These are phyloP conservation scores for Neopestalotiopsis rosae DNA, from an alignment of 2,329 filamentous ascomycete species.

Conservation along the genomic window DNA sequence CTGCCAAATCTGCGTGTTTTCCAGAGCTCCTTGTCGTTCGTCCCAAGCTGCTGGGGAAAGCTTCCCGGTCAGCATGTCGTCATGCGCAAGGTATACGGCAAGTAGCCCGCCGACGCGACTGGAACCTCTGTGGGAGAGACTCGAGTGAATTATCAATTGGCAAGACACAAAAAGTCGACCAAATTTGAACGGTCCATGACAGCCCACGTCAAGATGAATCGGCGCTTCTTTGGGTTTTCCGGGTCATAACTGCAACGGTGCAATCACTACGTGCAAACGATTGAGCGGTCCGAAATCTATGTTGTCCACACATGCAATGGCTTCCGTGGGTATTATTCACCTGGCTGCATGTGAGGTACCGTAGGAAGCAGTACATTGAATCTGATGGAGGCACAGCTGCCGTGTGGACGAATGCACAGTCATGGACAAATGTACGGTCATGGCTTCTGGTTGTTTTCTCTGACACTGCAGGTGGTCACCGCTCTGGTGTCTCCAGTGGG, in stretches of 20 bases:
- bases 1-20: not conserved
- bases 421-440: not conserved
- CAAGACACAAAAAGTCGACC: not conserved
- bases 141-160: not conserved
- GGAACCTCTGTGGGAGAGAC: not conserved
- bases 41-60: not conserved
- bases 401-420: too few relatives aligned
- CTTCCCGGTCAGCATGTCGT: conserved; percentile 4
- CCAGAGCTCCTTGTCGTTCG: not conserved
- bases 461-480: not conserved
- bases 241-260: too few relatives aligned
- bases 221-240: not conserved
- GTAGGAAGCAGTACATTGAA: too few relatives aligned
- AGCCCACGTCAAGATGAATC: not conserved
- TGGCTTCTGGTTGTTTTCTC: not conserved
- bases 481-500: not conserved
- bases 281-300: too few relatives aligned
- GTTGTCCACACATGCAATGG: too few relatives aligned
- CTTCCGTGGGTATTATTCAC: too few relatives aligned
- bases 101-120: not conserved
- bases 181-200: not conserved
- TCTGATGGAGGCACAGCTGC: too few relatives aligned
- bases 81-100: not conserved
- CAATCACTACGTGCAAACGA: too few relatives aligned
- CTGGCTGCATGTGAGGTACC: too few relatives aligned